Evolutionary conservation across 306 rosid genomes (phyloP).

Genomic region (Ochetophila trinervis): DNA sequence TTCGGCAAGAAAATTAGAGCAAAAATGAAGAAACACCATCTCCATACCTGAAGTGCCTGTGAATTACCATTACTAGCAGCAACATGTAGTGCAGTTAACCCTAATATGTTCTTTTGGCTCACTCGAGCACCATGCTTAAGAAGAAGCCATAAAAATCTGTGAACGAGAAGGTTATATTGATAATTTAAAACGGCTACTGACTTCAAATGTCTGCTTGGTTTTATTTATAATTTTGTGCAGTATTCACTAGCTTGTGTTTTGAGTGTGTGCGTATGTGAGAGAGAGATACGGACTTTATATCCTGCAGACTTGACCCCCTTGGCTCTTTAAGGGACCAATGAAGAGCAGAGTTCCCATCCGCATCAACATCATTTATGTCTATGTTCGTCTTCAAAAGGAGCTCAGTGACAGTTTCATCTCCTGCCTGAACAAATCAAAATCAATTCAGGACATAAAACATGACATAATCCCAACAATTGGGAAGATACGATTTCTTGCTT

Average conservation of each 20-base stretch:
- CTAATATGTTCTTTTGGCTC: conserved; percentile 37
- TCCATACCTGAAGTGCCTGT: conserved; percentile 40
- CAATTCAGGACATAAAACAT: not conserved
- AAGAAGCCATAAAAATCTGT: conserved; percentile 33
- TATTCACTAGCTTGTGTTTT: not conserved
- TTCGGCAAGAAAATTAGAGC: not conserved
- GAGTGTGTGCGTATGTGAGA: conserved; percentile 2
- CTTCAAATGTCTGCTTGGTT: not conserved
- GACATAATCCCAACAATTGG: not conserved
- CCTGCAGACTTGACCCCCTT: conserved; percentile 8
- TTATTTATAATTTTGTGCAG: not conserved
- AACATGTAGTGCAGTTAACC: conserved; percentile 38
- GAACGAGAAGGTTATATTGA: not conserved
- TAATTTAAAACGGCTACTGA: conserved; percentile 4
- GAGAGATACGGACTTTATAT: conserved; percentile 32
- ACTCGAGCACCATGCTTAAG: conserved; percentile 34
- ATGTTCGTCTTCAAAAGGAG: conserved; percentile 36
- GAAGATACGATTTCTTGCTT: not conserved
- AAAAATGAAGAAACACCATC: conserved; percentile 2
- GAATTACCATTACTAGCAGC: conserved; percentile 36
- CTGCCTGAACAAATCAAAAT: conserved; percentile 22
- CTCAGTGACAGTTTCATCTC: conserved; percentile 32
- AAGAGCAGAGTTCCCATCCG: conserved; percentile 44
- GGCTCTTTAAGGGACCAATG: conserved; percentile 39
- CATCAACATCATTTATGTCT: conserved; percentile 34